phyloP scores from a whole-genome alignment of 768 basidiomycete genomes.

The Russula abietina region DNA sequence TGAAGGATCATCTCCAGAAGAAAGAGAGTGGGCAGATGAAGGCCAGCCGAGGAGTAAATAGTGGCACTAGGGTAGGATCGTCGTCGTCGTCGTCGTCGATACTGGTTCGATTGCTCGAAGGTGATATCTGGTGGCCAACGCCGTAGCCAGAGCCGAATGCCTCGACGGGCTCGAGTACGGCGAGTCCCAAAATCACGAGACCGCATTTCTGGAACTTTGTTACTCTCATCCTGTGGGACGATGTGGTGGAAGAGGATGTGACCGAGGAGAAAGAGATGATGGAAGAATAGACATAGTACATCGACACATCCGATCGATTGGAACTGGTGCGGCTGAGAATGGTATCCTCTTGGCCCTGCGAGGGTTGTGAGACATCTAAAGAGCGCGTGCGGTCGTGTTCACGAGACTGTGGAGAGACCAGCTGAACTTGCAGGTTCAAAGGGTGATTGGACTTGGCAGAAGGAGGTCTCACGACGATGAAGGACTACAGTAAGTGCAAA shows the following conservation, averaged over 20 bases:
- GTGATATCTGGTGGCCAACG: slow-evolving; percentile 19
- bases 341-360: no score
- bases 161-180: no score
- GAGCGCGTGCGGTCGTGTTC: no score
- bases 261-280: slow-evolving; percentile 36
- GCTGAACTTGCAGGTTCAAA: slow-evolving; percentile 85
- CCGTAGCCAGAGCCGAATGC: slow-evolving; percentile 37
- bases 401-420: slow-evolving; percentile 64
- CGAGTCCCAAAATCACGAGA: slow-evolving; percentile 69
- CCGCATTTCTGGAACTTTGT: slow-evolving; percentile 68
- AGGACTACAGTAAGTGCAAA: slow-evolving; percentile 56
- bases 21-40: slow-evolving; percentile 23
- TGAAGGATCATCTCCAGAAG: slow-evolving; percentile 12
- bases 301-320: no score
- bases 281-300: slow-evolving; percentile 46
- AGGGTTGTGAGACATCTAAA: no score
- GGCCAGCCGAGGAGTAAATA: background rate
- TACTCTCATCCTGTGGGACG: slow-evolving; percentile 64
- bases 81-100: slow-evolving; percentile 26
- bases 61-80: background rate
- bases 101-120: slow-evolving; percentile 31
- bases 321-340: no score
- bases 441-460: no score
- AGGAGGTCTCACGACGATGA: slow-evolving; percentile 89
- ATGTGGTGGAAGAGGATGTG: slow-evolving; percentile 37